A percentile compares a stretch with the other conserved stretches of the same genome.
Conservation (phyloP, 2,329 filamentous ascomycete genomes). For the Fusarium tanahbumbuense region DNA sequence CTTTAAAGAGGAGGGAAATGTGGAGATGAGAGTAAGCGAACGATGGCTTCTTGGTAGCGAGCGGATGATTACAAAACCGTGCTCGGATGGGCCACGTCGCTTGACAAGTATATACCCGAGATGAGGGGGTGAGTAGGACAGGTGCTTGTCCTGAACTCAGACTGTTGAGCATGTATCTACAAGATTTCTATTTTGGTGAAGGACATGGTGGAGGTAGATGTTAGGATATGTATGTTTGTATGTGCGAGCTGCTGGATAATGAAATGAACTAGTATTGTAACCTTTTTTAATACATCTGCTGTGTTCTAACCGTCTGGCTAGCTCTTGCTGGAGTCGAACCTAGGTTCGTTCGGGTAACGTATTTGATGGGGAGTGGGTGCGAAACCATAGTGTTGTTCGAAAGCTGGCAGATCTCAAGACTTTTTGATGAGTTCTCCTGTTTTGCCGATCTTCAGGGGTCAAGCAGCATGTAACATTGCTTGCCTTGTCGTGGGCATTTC, state of each 20-base stretch:
- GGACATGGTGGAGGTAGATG: conserved; percentile 18
- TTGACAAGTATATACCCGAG: conserved; percentile 48
- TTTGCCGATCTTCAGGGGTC: background rate
- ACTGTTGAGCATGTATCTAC: conserved; percentile 45
- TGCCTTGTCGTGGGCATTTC: background rate
- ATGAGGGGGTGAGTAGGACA: conserved; percentile 38
- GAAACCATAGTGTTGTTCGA: background rate
- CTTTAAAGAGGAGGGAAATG: conserved; percentile 20
- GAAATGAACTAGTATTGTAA: conserved; percentile 47
- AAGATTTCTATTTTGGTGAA: conserved; percentile 31
- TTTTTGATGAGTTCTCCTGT: background rate
- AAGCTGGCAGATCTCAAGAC: background rate
- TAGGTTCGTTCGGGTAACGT: background rate
- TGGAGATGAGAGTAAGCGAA: conserved; percentile 8
- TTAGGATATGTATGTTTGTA: conserved; percentile 43
- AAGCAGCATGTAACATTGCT: background rate
- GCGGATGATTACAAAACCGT: conserved; percentile 26
- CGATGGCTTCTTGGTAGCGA: conserved; percentile 23
- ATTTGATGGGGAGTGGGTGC: background rate
- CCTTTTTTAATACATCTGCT: conserved; percentile 28
- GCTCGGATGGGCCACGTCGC: conserved; percentile 43
- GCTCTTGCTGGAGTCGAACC: conserved; percentile 5
- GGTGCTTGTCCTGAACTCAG: conserved; percentile 39
- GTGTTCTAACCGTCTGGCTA: conserved; percentile 7
- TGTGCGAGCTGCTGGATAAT: conserved; percentile 47